These are phyloP conservation scores for Usnea hakonensis DNA, from an alignment of 495 filamentous ascomycete genomes.

Conservation along the genomic window DNA sequence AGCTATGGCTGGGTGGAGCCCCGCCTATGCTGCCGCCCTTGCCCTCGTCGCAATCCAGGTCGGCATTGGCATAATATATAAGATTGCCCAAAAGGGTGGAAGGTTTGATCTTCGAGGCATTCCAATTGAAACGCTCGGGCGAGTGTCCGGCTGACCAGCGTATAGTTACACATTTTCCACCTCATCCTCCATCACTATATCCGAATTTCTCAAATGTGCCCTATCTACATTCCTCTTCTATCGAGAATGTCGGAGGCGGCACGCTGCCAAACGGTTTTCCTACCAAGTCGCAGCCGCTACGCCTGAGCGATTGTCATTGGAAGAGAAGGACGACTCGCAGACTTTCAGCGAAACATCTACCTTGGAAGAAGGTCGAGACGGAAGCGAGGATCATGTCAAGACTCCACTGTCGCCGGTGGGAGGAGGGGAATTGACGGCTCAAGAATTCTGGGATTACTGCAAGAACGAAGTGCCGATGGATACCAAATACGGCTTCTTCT, in stretches of 20 bases:
- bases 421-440: background rate
- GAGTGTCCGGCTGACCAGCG: background rate
- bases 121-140: background rate
- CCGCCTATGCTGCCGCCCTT: constrained; percentile 15
- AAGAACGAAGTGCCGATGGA: constrained; percentile 20
- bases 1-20: background rate
- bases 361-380: background rate
- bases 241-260: constrained; percentile 17
- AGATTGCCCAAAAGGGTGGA: constrained; percentile 20
- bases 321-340: constrained; percentile 8
- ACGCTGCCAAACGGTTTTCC: background rate
- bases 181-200: constrained; percentile 26
- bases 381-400: background rate
- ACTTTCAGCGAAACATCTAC: background rate
- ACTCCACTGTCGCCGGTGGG: background rate
- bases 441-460: constrained; percentile 11
- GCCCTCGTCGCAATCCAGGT: constrained; percentile 25
- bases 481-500: constrained; percentile 22
- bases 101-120: background rate
- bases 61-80: constrained; percentile 24
- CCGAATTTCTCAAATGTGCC: constrained; percentile 25
- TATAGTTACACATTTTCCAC: constrained; percentile 23
- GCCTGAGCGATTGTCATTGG: constrained; percentile 4
- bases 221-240: constrained; percentile 25
- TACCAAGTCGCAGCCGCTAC: background rate